Evolutionary conservation across 345 rosid genomes (phyloP), one percentile per base, ranked within the genome.

Genomic region (Limnanthes douglasii): DNA sequence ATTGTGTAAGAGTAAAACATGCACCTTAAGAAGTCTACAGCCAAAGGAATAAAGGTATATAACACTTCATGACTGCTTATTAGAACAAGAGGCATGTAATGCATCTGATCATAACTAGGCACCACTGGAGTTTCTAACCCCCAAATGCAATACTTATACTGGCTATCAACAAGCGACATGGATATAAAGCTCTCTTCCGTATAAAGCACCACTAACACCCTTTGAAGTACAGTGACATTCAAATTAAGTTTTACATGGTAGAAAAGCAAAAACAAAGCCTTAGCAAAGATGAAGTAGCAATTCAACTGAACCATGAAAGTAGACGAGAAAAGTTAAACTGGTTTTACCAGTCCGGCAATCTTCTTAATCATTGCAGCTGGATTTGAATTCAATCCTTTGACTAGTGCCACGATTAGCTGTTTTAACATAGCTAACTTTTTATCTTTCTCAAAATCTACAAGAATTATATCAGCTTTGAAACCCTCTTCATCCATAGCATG

Each of bases 331-430:
- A 31, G 27, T 21, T 16, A 26, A 50, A 21, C 7, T 38, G 21
- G 24, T 53, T 78, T 71, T 52, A 92, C 99, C 93, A 85, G 62
- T 64, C 74, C 94, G 8, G 93, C 93, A 43, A 85, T 81, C 73
- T 85, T 92, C 65, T 85, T 92, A 33, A 92, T 68, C 58, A 78
- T 51, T 27, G 76, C 69, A 43, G 94, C 81, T 27, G 96, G 93
- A 54, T 85, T 80, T 45, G 99, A 75, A 60, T 69, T 72, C 62
- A 78, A 46, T 50, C 96, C 99, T 59, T 67, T 85, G 39, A 78
- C 86, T 43, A 83, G 62, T 41, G 83, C 66, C 46, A 57, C 45
- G 33, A 70, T 70, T 69, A 76, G 58, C 61, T 75, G 96, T 64
- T 85, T 85, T 46, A 81, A 69, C 93, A 75, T 78, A 16, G 67